These are phyloP conservation scores for Carpinus viminea DNA, from an alignment of 306 rosid species.

Conservation along the genomic window DNA sequence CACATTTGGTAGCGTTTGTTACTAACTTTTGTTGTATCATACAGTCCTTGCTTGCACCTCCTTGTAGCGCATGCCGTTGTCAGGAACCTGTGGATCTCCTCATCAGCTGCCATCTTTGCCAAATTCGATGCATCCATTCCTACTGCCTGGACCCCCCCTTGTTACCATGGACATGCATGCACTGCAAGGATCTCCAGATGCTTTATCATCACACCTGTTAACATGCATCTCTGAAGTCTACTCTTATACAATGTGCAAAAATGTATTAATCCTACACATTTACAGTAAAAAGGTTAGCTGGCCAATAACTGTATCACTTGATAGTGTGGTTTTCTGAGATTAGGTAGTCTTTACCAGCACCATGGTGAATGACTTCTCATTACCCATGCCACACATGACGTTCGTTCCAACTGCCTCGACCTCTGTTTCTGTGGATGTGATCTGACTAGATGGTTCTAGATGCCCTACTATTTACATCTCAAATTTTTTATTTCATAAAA, in stretches of 20 bases:
- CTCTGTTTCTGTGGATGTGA: not conserved
- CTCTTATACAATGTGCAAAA: not conserved
- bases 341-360: not conserved
- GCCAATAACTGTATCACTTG: not conserved
- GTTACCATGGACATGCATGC: constrained; percentile 75
- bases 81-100: constrained; percentile 79
- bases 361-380: not conserved
- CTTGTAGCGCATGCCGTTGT: constrained; percentile 60
- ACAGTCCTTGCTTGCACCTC: constrained; percentile 42
- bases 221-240: not conserved
- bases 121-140: constrained; percentile 40
- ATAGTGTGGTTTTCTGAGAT: not conserved
- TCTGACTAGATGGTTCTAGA: not conserved
- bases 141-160: constrained; percentile 88
- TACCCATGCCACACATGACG: not conserved
- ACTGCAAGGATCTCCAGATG: constrained; percentile 71
- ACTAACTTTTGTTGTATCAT: constrained; percentile 27
- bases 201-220: constrained; percentile 36
- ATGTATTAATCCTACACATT: not conserved
- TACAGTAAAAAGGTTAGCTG: not conserved
- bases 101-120: constrained; percentile 55
- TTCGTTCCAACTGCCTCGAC: not conserved
- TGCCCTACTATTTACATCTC: too few relatives aligned
- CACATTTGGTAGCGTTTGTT: constrained; percentile 14
- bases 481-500: too few relatives aligned